Percentiles rank a stretch among this genome's conserved stretches.
These are phyloP conservation scores for Nakazawaea ishiwadae DNA, from an alignment of 805 yeast species.

Conservation along the genomic window DNA sequence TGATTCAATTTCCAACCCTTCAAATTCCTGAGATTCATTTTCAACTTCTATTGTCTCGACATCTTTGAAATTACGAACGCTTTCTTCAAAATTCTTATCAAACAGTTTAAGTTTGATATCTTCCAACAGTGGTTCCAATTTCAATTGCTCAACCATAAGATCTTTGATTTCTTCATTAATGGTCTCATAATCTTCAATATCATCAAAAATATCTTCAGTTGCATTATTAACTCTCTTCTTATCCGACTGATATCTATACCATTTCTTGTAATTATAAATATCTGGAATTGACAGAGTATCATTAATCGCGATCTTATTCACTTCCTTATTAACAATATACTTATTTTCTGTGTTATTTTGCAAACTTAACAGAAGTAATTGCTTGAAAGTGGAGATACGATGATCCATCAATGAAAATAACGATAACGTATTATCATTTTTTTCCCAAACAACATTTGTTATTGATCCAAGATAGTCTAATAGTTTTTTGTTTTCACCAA, in stretches of 20 bases:
- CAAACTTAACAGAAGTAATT: constrained; percentile 5
- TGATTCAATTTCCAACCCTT: too few relatives aligned
- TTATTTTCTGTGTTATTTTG: neutral
- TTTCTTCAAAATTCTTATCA: neutral
- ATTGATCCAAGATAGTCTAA: constrained; percentile 2
- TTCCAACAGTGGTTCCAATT: constrained; percentile 7
- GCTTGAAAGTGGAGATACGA: constrained; percentile 1
- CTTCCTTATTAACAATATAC: neutral
- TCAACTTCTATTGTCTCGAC: neutral
- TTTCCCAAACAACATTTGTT: constrained; percentile 25
- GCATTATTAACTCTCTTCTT: neutral
- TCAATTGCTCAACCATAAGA: constrained; percentile 9
- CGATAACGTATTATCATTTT: constrained; percentile 20
- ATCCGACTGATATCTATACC: constrained; percentile 6
- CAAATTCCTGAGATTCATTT: neutral
- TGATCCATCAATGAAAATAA: constrained; percentile 18
- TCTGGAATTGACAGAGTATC: constrained; percentile 1
- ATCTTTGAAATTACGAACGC: neutral
- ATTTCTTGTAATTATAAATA: constrained; percentile 7
- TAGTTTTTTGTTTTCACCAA: neutral
- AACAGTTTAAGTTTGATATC: constrained; percentile 2
- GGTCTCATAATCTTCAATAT: constrained; percentile 8
- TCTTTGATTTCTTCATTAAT: constrained; percentile 6
- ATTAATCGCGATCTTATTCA: neutral
- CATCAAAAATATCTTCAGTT: constrained; percentile 5